A percentile compares a stretch with the other conserved stretches of the same genome.
Conservation (phyloP, 257 asterid genomes). For the Sherardia arvensis region DNA sequence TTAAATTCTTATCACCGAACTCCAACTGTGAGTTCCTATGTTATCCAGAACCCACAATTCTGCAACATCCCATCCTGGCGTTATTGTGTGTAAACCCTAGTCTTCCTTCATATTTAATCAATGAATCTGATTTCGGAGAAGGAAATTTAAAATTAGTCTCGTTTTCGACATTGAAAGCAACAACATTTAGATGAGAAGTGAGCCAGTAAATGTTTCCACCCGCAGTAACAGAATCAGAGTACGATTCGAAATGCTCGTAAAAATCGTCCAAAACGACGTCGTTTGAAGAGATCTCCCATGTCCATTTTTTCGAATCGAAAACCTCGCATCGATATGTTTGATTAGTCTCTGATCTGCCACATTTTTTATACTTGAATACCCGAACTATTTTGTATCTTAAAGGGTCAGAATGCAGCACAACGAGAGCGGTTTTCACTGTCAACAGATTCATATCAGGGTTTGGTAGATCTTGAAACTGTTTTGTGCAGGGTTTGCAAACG, state of each 20-base stretch:
- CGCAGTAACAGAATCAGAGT: not conserved
- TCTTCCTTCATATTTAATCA: not conserved
- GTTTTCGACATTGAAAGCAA: not conserved
- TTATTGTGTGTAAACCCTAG: not conserved
- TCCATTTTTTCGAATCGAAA: constrained; percentile 18
- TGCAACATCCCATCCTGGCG: not conserved
- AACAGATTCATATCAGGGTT: not conserved
- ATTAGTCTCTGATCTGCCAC: no score
- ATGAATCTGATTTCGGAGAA: not conserved
- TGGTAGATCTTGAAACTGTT: constrained; percentile 21
- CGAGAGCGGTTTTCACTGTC: not conserved
- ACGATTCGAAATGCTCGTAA: rapidly evolving
- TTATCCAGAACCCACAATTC: not conserved
- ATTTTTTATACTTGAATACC: not conserved
- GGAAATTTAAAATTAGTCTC: not conserved
- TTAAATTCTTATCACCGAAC: not conserved
- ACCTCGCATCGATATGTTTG: constrained; percentile 6
- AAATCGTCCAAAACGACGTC: not conserved
- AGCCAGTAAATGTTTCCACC: constrained; percentile 8
- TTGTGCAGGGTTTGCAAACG: constrained; percentile 19
- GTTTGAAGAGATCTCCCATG: constrained; percentile 9
- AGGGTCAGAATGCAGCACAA: constrained; percentile 12
- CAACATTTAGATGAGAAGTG: not conserved
- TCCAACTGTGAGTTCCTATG: not conserved
- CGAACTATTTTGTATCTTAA: constrained; percentile 18